Conservation (phyloP, 192 early-diverging fungal genomes). For the Coemansia brasiliensis region DNA sequence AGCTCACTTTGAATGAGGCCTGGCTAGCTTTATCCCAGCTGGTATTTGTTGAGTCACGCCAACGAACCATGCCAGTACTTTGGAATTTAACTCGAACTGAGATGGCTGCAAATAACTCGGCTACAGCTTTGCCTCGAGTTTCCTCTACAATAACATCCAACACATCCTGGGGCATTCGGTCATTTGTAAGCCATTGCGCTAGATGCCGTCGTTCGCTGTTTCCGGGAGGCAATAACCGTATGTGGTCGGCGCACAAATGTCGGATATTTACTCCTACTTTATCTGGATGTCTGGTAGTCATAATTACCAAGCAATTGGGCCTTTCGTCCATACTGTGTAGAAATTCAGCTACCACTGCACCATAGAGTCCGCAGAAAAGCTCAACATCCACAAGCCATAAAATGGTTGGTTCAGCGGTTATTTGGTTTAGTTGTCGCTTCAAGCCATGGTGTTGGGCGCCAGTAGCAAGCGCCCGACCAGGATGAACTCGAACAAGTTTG, state of each 20-base stretch:
- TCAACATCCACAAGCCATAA: constrained; percentile 46
- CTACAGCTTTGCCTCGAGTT: constrained; percentile 24
- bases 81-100: not conserved
- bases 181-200: constrained; percentile 27
- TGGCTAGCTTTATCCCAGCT: not conserved
- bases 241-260: constrained; percentile 42
- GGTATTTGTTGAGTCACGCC: not conserved
- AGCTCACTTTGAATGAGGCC: constrained; percentile 46
- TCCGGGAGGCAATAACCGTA: constrained; percentile 26
- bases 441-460: constrained; percentile 40
- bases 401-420: constrained; percentile 12
- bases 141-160: constrained; percentile 9
- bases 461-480: constrained; percentile 25
- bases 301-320: constrained; percentile 26
- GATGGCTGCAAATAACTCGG: constrained; percentile 26
- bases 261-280: constrained; percentile 28
- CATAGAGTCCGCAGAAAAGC: constrained; percentile 29
- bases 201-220: constrained; percentile 20
- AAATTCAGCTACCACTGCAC: constrained; percentile 32
- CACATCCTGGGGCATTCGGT: not conserved
- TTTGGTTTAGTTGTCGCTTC: constrained; percentile 3
- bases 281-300: constrained; percentile 53
- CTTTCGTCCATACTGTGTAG: not conserved
- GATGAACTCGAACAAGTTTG: constrained; percentile 20
- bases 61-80: not conserved